phyloP scores from a whole-genome alignment of 1,284 basidiomycete genomes.

The Fomitiporia mediterranea region DNA sequence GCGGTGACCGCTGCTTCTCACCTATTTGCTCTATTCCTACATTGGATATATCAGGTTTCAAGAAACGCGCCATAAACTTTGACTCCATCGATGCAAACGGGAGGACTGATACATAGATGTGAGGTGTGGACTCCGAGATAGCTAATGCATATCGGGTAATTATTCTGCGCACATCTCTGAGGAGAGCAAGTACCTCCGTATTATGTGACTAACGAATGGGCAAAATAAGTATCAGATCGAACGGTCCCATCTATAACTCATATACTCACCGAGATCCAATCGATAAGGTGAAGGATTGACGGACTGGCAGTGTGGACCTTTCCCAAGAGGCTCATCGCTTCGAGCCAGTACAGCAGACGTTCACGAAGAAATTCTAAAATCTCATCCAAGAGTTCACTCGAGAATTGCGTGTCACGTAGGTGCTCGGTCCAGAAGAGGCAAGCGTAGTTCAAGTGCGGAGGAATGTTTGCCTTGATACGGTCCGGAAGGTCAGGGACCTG shows the following conservation, averaged over 20 bases:
- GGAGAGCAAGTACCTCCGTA: background rate
- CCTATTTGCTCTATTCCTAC: too few species aligned
- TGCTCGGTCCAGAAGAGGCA: conserved; percentile 3
- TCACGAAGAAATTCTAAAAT: conserved; percentile 19
- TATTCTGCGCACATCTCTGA: conserved; percentile 17
- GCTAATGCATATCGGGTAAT: conserved; percentile 16
- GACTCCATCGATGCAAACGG: too few species aligned
- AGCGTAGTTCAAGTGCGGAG: background rate
- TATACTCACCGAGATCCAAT: background rate
- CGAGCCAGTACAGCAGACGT: too few species aligned
- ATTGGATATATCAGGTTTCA: too few species aligned
- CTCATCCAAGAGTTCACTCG: background rate
- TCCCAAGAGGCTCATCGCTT: too few species aligned
- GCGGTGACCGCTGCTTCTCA: too few species aligned
- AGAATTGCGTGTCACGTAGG: too few species aligned
- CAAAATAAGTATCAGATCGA: background rate
- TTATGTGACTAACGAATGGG: background rate
- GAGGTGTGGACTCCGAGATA: conserved; percentile 22
- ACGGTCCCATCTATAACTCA: too few species aligned
- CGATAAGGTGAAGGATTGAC: too few species aligned
- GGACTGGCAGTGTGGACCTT: conserved; percentile 4
- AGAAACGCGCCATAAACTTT: background rate
- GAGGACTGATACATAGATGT: conserved; percentile 25
- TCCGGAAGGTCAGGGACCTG: too few species aligned
- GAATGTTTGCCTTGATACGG: background rate